A percentile compares a stretch with the other conserved stretches of the same genome.
phyloP scores from a whole-genome alignment of 305 asterid genomes.

The Fraxinus baroniana region DNA sequence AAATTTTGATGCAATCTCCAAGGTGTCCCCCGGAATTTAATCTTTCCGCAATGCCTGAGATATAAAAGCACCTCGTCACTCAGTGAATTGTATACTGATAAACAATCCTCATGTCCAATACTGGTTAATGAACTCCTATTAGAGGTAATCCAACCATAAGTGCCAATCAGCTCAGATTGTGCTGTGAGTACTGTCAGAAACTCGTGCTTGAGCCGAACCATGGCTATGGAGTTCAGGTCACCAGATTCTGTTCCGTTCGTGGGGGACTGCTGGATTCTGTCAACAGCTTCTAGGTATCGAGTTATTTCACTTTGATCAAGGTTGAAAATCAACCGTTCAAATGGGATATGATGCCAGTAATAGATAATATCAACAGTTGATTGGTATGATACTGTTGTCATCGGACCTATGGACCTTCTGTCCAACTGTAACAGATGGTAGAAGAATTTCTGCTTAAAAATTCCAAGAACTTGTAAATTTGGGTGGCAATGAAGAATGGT shows the following conservation, averaged over 20 bases:
- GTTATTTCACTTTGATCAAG: slow-evolving; percentile 31
- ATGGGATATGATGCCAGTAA: slow-evolving; percentile 42
- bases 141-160: slow-evolving; percentile 34
- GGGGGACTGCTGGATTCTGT: slow-evolving; percentile 36
- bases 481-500: background rate
- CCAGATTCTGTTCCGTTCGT: slow-evolving; percentile 1
- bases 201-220: slow-evolving; percentile 48
- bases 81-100: slow-evolving; percentile 21
- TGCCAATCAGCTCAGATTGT: slow-evolving; percentile 25
- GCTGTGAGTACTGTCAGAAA: slow-evolving; percentile 41
- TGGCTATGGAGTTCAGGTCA: slow-evolving; percentile 30
- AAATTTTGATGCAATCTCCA: slow-evolving; percentile 31
- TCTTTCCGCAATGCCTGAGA: slow-evolving; percentile 35
- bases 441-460: too few species aligned
- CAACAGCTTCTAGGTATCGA: slow-evolving; percentile 51
- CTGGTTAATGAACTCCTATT: slow-evolving; percentile 40
- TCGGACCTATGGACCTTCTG: background rate
- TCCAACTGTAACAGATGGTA: background rate
- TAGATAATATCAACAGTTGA: slow-evolving; percentile 36
- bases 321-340: slow-evolving; percentile 48
- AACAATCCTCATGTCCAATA: slow-evolving; percentile 45
- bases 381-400: background rate
- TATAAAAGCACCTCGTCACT: slow-evolving; percentile 29
- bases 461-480: too few species aligned
- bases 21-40: slow-evolving; percentile 36